A percentile compares a stretch with the other conserved stretches of the same genome.
These are phyloP conservation scores for Volutella citrinella DNA, from an alignment of 2,329 filamentous ascomycete genomes.

Conservation along the genomic window DNA sequence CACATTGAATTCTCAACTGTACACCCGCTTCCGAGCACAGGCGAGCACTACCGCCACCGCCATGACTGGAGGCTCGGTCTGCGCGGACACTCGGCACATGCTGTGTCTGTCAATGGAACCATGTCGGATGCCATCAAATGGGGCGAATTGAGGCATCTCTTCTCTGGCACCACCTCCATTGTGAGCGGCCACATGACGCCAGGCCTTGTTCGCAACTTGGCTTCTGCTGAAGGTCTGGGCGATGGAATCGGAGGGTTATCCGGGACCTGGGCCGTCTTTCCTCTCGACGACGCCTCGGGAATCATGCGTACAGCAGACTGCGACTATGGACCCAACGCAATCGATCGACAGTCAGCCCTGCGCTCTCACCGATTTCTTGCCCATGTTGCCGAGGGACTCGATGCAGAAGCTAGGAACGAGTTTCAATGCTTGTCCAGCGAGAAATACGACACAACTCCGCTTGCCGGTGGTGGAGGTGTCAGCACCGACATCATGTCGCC, in stretches of 20 bases:
- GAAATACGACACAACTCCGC: slow-evolving; percentile 1
- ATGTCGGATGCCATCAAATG: slow-evolving; percentile 3
- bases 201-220: slow-evolving; percentile 7
- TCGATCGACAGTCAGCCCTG: not conserved
- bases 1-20: slow-evolving; percentile 8
- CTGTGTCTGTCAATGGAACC: not conserved
- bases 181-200: slow-evolving; percentile 4
- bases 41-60: slow-evolving; percentile 2
- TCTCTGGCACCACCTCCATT: slow-evolving; percentile 7
- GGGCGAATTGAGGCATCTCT: slow-evolving; percentile 7
- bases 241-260: not conserved
- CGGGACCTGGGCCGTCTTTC: slow-evolving; percentile 1
- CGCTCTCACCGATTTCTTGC: slow-evolving; percentile 1
- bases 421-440: slow-evolving; percentile 4
- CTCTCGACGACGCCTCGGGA: slow-evolving; percentile 1
- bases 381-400: slow-evolving; percentile 5
- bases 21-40: not conserved
- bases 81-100: not conserved
- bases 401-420: slow-evolving; percentile 3
- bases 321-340: slow-evolving; percentile 2
- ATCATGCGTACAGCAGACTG: slow-evolving; percentile 5
- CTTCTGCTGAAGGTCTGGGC: slow-evolving; percentile 3
- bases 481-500: slow-evolving; percentile 5
- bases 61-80: slow-evolving; percentile 8
- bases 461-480: slow-evolving; percentile 2